Base-by-base conservation (phyloP, 73 alveolate species). In the Durusdinium trenchii region DNA sequence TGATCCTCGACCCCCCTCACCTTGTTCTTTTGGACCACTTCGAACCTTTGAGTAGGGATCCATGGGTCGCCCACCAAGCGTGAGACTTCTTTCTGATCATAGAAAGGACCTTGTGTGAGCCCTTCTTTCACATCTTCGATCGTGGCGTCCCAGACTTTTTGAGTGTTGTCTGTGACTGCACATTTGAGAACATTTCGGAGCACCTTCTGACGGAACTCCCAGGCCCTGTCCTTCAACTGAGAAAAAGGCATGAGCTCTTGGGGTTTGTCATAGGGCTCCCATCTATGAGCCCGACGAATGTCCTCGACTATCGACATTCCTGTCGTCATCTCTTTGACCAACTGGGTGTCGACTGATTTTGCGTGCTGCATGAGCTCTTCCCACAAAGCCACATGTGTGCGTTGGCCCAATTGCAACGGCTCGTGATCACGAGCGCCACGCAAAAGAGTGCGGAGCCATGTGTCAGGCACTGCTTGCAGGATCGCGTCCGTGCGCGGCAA, bases 141-240 rank as follows among this genome's bases (percentile, higher is more conserved):
- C n/a, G n/a, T n/a, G n/a, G n/a, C n/a, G n/a, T n/a, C n/a, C 82
- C 82, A 69, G 82, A 69, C 82, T 35, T 69, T 69, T 9, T 18
- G 46, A 16, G 82, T 26, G 43, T 69, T 18, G 43, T 69, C 82
- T 12, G 82, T 69, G 16, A 69, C 82, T 35, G n/a, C 46, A 35
- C 46, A 18, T 35, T 35, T 69, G 10, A 12, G 9, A 9, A 69
- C 28, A 18, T 18, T 35, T 9, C 43, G 10, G 43, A 69, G 43
- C 43, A 69, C 82, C 43, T 69, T 69, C 46, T 18, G 43, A 69
- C 46, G 43, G 43, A 69, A 69, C 82, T 69, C 82, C 82, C 82
- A 69, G 82, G 82, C 82, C 82, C 82, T 18, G 43, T 18, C 36
- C 9, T 35, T 18, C 20, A 12, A 9, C 20, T 9, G 64, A 54